Evolutionary conservation across 148 eudicot species (phyloP), one percentile per base, ranked within the genome.

Genomic region (Fagopyrum tataricum): DNA sequence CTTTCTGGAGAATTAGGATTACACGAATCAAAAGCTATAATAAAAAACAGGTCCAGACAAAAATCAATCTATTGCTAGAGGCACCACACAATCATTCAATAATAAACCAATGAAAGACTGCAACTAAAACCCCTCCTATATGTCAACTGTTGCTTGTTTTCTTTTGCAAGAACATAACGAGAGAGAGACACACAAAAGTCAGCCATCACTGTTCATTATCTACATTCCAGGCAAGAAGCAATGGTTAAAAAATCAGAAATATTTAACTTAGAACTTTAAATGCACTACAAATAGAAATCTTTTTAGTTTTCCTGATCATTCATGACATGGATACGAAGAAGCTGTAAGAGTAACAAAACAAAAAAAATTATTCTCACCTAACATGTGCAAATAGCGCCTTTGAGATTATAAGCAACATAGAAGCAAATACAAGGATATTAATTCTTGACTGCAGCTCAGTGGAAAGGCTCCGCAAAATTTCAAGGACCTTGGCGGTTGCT

Each of bases 331-430:
- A 2, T 62, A 62, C 0, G 2, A 31, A 59, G 40, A 59, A 26
- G 11, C 67, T 21, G 17, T 61, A 61, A 26, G 15, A 26, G 6
- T 15, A 8, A 56, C 6, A 49, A 17, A 56, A 39, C 6, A 11
- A 44, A 74, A 59, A 73, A 40, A 67, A 47, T 58, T 31, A 84
- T 78, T 77, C 72, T 69, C 49, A 93, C 99, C 99, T 95, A 80
- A 88, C 97, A 76, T 95, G 99, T 78, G 94, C 82, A 68, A 90
- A 95, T 73, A 95, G 83, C 67, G 99, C 93, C 91, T 92, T 95
- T 59, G 97, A 90, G 82, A 92, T 92, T 79, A 92, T 85, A 72
- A 91, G 97, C 81, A 90, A 84, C 91, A 86, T 88, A 75, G 99
- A 95, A 44, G 96, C 94, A 80, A 87, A 95, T 42, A 95, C 91